Percentiles rank a stretch among this genome's conserved stretches.
phyloP scores from a whole-genome alignment of 2,329 filamentous ascomycete species.

The Aspergillus clavatus region DNA sequence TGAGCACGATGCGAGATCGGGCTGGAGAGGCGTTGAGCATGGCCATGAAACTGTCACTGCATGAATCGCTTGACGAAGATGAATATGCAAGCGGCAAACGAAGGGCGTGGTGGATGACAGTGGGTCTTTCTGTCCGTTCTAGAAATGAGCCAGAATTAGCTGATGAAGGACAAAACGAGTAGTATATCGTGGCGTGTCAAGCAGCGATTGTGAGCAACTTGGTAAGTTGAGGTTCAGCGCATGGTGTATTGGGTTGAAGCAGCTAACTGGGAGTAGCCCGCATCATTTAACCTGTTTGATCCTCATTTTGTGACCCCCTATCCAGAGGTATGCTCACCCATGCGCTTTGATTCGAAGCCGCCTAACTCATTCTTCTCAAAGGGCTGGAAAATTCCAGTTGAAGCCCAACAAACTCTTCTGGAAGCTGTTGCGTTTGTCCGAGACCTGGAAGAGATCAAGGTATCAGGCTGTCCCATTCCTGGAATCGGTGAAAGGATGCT shows the following conservation, averaged over 20 bases:
- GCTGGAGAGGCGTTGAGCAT: conserved; percentile 24
- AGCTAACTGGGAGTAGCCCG: conserved; percentile 10
- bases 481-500: conserved; percentile 17
- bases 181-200: conserved; percentile 50
- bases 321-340: conserved; percentile 10
- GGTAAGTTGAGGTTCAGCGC: conserved; percentile 26
- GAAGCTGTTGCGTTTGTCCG: conserved; percentile 18
- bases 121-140: conserved; percentile 6
- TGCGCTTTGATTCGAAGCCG: not conserved
- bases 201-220: conserved; percentile 49
- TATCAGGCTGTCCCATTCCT: conserved; percentile 4
- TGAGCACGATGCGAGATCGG: conserved; percentile 26
- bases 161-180: conserved; percentile 1
- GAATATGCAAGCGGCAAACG: conserved; percentile 20
- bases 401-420: conserved; percentile 22
- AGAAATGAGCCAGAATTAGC: not conserved
- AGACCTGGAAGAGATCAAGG: conserved; percentile 16
- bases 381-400: conserved; percentile 22
- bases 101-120: conserved; percentile 29
- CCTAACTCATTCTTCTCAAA: conserved; percentile 1
- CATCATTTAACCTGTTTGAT: conserved; percentile 18
- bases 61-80: conserved; percentile 17
- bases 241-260: not conserved
- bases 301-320: conserved; percentile 21
- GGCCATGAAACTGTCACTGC: conserved; percentile 24